Percentiles rank a stretch among this genome's conserved stretches.
These are phyloP conservation scores for Vitis amurensis DNA, from an alignment of 164 flowering plant species.

Conservation along the genomic window DNA sequence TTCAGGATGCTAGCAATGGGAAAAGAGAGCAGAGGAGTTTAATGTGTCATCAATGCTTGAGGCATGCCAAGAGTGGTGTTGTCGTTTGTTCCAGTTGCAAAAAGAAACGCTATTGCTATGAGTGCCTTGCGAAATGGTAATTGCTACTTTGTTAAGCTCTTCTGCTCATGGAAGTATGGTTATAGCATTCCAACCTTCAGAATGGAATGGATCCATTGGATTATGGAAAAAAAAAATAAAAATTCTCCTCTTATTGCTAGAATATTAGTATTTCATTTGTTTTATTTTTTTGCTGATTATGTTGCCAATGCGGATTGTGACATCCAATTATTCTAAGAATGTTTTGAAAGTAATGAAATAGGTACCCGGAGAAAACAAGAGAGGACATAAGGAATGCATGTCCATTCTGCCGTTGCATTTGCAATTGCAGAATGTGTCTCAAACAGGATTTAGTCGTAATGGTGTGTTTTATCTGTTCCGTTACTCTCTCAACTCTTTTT, in stretches of 20 bases:
- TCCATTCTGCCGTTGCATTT: slow-evolving; percentile 72
- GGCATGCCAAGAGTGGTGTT: slow-evolving; percentile 34
- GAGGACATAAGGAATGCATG: slow-evolving; percentile 53
- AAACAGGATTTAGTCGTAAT: slow-evolving; percentile 28
- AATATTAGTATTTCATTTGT: background rate
- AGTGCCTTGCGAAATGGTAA: slow-evolving; percentile 68
- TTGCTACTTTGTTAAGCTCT: slow-evolving; percentile 4
- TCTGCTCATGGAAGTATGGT: background rate
- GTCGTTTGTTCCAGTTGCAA: slow-evolving; percentile 57
- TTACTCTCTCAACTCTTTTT: background rate
- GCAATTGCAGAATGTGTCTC: slow-evolving; percentile 84
- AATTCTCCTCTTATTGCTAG: background rate
- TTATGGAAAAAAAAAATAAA: background rate
- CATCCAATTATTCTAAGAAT: background rate
- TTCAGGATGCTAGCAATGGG: slow-evolving; percentile 23
- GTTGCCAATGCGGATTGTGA: background rate
- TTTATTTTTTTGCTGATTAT: slow-evolving; percentile 1
- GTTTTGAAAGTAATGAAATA: slow-evolving; percentile 24
- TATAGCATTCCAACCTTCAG: background rate
- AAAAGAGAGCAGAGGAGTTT: slow-evolving; percentile 27
- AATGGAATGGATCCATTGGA: background rate
- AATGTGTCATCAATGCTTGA: slow-evolving; percentile 66
- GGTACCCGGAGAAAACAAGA: slow-evolving; percentile 66
- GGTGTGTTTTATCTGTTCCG: slow-evolving; percentile 25
- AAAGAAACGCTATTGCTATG: slow-evolving; percentile 54